Evolutionary conservation across 768 basidiomycete genomes (phyloP).

Genomic region (Thelephora ganbajun): DNA sequence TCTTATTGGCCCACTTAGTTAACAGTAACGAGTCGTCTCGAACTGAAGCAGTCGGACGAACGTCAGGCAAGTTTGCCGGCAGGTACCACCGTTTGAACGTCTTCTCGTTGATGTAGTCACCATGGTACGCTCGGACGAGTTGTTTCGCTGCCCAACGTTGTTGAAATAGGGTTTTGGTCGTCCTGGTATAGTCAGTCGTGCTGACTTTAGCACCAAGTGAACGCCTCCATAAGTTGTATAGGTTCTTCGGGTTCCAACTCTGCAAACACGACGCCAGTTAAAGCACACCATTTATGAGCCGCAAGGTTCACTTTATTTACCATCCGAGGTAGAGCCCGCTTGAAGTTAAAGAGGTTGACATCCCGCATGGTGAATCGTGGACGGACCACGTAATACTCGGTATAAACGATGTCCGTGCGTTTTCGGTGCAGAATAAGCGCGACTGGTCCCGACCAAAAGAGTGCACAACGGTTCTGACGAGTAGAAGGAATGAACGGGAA

Average conservation of each 20-base stretch:
- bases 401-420: slow-evolving; percentile 2
- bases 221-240: slow-evolving; percentile 82
- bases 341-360: slow-evolving; percentile 27
- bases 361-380: slow-evolving; percentile 27
- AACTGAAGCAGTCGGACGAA: slow-evolving; percentile 42
- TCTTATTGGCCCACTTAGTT: slow-evolving; percentile 38
- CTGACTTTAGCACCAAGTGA: slow-evolving; percentile 34
- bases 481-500: no score
- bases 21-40: slow-evolving; percentile 33
- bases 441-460: no score
- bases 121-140: slow-evolving; percentile 86
- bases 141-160: slow-evolving; percentile 85
- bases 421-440: slow-evolving; percentile 1
- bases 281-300: background rate
- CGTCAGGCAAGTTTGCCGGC: slow-evolving; percentile 74
- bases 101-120: slow-evolving; percentile 85
- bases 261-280: slow-evolving; percentile 16
- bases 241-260: slow-evolving; percentile 83
- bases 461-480: no score
- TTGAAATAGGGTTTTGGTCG: slow-evolving; percentile 62
- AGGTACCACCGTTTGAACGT: slow-evolving; percentile 94
- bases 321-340: slow-evolving; percentile 68
- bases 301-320: slow-evolving; percentile 21
- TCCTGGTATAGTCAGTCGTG: slow-evolving; percentile 44
- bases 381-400: slow-evolving; percentile 2